A percentile compares a stretch with the other conserved stretches of the same genome.
phyloP scores from a whole-genome alignment of 1,284 basidiomycete genomes.

The Wallemia hederae region DNA sequence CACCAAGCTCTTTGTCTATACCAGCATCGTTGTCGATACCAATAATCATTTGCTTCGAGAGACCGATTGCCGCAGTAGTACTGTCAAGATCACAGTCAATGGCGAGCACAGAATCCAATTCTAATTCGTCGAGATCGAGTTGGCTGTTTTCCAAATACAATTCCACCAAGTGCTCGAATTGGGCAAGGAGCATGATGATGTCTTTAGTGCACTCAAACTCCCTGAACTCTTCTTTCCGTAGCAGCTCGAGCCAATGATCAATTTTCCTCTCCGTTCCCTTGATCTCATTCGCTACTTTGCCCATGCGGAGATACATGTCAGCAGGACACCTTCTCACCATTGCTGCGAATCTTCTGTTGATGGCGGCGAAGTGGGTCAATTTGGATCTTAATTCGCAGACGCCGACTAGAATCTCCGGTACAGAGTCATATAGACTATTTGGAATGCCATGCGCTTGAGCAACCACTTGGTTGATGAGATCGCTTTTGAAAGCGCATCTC shows the following conservation, averaged over 20 bases:
- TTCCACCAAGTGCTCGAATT: constrained; percentile 68
- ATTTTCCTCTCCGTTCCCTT: constrained; percentile 64
- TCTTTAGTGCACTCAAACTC: constrained; percentile 76
- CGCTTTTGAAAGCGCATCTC: constrained; percentile 50
- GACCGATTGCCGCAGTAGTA: constrained; percentile 60
- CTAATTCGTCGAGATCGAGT: constrained; percentile 60
- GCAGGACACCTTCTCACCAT: constrained; percentile 47
- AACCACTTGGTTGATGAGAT: constrained; percentile 49
- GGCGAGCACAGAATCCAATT: constrained; percentile 45
- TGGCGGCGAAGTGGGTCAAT: constrained; percentile 40
- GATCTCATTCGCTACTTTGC: constrained; percentile 55
- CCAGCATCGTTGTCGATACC: constrained; percentile 44
- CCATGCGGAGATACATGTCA: constrained; percentile 52
- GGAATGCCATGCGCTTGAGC: constrained; percentile 54
- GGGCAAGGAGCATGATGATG: constrained; percentile 58
- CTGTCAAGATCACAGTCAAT: constrained; percentile 74
- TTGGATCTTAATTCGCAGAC: constrained; percentile 71
- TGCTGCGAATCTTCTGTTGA: constrained; percentile 62
- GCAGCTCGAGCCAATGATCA: constrained; percentile 59
- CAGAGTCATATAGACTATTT: constrained; percentile 43
- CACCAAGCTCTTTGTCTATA: constrained; percentile 38
- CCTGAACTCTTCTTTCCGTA: constrained; percentile 62
- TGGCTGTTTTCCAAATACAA: constrained; percentile 50
- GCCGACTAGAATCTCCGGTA: constrained; percentile 51
- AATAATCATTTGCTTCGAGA: constrained; percentile 55